These are phyloP conservation scores for Geranium incanum DNA, from an alignment of 441 rosid species.

Conservation along the genomic window DNA sequence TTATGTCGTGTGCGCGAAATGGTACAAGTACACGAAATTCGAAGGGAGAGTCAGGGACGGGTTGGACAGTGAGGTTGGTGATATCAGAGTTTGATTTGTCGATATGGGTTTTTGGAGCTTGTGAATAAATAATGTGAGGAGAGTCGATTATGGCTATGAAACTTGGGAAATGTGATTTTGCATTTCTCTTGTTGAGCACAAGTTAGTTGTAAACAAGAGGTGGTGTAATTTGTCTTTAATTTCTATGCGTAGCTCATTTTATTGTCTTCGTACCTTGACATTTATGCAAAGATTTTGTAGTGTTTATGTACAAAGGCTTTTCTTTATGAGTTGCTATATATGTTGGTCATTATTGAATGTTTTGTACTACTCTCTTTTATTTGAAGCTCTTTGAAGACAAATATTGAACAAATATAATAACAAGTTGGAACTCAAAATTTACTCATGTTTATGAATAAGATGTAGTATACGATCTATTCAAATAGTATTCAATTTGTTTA, in stretches of 20 bases:
- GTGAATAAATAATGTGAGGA: background rate
- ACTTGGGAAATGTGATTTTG: background rate
- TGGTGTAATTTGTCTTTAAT: background rate
- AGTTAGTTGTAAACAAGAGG: background rate
- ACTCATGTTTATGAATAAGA: too few relatives aligned
- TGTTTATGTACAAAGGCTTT: background rate
- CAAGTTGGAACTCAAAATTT: too few relatives aligned
- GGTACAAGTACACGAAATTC: slow-evolving; percentile 73
- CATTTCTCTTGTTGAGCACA: slow-evolving; percentile 5
- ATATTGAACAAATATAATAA: too few relatives aligned
- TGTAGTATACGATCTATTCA: too few relatives aligned
- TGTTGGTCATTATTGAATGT: too few relatives aligned
- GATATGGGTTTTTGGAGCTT: background rate
- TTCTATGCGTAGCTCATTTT: background rate
- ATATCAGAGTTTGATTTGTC: background rate
- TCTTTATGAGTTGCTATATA: too few relatives aligned
- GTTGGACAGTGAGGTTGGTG: slow-evolving; percentile 12
- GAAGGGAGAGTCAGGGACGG: slow-evolving; percentile 41
- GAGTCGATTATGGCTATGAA: background rate
- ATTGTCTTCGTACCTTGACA: background rate
- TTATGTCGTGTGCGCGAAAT: slow-evolving; percentile 66
- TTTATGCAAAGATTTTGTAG: background rate
- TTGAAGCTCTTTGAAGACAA: too few relatives aligned
- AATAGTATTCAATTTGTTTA: too few relatives aligned
- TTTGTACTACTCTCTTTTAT: too few relatives aligned